Percentiles rank a stretch among this genome's conserved stretches.
These are phyloP conservation scores for Wickerhamomyces sp. DNA, from an alignment of 1,139 yeast species.

Conservation along the genomic window DNA sequence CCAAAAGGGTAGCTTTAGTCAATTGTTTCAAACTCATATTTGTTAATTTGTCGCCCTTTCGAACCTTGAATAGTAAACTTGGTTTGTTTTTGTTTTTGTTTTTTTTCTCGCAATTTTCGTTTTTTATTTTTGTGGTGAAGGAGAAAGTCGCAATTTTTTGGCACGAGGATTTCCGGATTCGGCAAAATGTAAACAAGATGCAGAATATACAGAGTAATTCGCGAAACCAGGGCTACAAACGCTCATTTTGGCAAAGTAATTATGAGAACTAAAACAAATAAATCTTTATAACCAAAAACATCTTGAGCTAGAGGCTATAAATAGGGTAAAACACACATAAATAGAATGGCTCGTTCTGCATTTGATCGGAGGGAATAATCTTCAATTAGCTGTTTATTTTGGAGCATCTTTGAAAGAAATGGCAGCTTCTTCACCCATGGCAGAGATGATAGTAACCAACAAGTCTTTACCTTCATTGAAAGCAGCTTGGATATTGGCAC, in stretches of 20 bases:
- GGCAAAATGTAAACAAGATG: not conserved
- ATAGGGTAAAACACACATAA: too few relatives aligned
- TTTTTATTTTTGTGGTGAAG: too few relatives aligned
- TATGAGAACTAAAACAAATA: too few relatives aligned
- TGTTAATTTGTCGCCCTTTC: not conserved
- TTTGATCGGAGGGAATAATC: not conserved
- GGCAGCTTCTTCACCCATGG: constrained; percentile 99
- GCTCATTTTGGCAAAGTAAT: too few relatives aligned
- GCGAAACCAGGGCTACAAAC: too few relatives aligned
- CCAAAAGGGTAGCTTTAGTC: constrained; percentile 31
- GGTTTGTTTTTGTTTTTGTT: constrained; percentile 1
- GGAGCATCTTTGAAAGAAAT: constrained; percentile 98
- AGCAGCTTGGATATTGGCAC: constrained; percentile 84
- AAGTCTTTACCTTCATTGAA: constrained; percentile 98
- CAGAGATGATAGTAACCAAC: constrained; percentile 90
- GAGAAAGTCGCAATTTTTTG: too few relatives aligned
- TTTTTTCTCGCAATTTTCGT: not conserved
- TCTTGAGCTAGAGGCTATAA: too few relatives aligned
- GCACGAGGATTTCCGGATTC: not conserved
- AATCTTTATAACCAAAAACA: too few relatives aligned
- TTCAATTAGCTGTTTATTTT: constrained; percentile 41
- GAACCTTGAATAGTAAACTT: not conserved
- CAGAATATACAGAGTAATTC: too few relatives aligned
- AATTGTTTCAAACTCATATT: constrained; percentile 28
- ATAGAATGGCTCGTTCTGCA: not conserved